A percentile compares a stretch with the other conserved stretches of the same genome.
Evolutionary conservation across 2,329 filamentous ascomycete species (phyloP).

Genomic region (Lojkania enalia): DNA sequence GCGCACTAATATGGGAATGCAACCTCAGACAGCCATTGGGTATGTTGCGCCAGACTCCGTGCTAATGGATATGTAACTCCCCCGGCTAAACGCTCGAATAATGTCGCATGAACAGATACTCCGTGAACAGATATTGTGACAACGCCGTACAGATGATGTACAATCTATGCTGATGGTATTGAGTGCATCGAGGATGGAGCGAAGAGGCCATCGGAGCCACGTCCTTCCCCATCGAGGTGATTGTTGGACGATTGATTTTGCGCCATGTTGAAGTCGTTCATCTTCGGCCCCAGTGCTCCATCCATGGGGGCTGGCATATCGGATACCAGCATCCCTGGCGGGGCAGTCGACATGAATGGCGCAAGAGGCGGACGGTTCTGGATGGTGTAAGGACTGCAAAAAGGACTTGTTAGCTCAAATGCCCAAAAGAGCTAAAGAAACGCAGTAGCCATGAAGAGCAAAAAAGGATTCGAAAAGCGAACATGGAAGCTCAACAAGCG

Average conservation of each 20-base stretch:
- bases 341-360: conserved; percentile 28
- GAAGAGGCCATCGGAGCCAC: conserved; percentile 40
- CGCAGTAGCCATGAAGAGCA: conserved; percentile 16
- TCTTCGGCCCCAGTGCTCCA: conserved; percentile 30
- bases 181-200: conserved; percentile 19
- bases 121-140: conserved; percentile 4
- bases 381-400: conserved; percentile 33
- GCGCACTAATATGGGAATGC: conserved; percentile 19
- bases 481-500: conserved; percentile 25
- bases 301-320: conserved; percentile 33
- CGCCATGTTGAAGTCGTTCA: conserved; percentile 36
- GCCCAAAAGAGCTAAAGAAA: conserved; percentile 1
- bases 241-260: conserved; percentile 29
- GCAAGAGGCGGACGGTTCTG: conserved; percentile 28
- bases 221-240: conserved; percentile 36
- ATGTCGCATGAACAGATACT: neutral
- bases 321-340: conserved; percentile 26
- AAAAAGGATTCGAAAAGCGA: conserved; percentile 11
- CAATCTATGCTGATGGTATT: neutral
- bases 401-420: neutral
- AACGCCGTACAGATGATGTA: too few species aligned
- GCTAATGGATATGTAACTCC: conserved; percentile 26
- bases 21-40: conserved; percentile 12
- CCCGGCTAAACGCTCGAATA: conserved; percentile 5
- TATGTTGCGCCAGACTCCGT: conserved; percentile 36